Base-by-base conservation (phyloP, 208 protist genomes). In the Leishmania turanica region DNA sequence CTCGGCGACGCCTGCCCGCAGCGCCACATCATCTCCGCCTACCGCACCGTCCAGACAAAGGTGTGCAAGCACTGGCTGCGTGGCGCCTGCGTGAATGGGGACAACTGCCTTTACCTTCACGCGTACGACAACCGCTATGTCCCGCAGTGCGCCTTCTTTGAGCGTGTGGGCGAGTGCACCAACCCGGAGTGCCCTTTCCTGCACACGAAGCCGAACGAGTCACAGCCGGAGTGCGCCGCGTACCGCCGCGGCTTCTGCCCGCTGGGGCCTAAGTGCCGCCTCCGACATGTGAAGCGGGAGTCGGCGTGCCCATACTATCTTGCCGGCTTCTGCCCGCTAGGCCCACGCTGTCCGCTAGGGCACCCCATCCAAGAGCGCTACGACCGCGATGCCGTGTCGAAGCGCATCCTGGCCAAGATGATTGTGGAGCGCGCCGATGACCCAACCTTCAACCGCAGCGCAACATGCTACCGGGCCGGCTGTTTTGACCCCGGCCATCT, bases 41-140 rank as follows among this genome's bases (percentile, higher is more conserved):
- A 88, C 65, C 87, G 88, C 74, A 90, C 87, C 49, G 89, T 96
- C 75, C 91, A 95, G 62, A 81, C 87, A 21, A 93, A 95, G 80
- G 99, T 99, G 64, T 99, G 99, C 87, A 99, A 99, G 85, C 98
- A 99, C 88, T 99, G 98, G 98, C 87, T 99, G 56, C 92, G 98
- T 77, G 98, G 98, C 34, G 88, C 99, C 21, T 99, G 99, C 84
- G 99, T 98, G 56, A 99, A 99, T 80, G 98, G 97, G 9, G 95
- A 98, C 53, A 91, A 98, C 80, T 99, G 99, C 82, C 92, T 99
- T 56, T 99, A 97, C 83, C 84, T 99, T 56, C 99, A 99, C 87
- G 96, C 98, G 80, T 99, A 99, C 84, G 93, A 99, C 74, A 88
- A 96, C 66, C 87, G 91, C 58, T 99, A 97, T 69, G 98, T 99